Evolutionary conservation across 2,329 filamentous ascomycete genomes (phyloP), one percentile per base, ranked within the genome.

Genomic region (Sporothrix luriei): DNA sequence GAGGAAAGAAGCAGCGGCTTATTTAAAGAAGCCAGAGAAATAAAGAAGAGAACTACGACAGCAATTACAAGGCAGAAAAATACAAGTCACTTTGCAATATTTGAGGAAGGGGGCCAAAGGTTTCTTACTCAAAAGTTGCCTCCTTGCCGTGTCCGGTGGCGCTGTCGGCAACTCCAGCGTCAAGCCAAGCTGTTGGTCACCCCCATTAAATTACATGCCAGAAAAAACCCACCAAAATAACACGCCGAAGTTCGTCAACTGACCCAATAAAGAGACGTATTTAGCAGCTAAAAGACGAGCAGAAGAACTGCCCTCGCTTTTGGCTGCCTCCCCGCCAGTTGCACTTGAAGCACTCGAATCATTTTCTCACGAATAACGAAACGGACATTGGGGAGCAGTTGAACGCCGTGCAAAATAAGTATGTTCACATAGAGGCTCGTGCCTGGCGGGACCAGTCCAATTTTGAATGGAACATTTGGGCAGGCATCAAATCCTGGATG

Each of bases 111-210:
- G 62, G 48, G 48, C 11, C 10, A 26, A 43, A 21, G 62, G 48
- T 51, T 43, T 61, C 55, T 43, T 43, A 64, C 43, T 43, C 40
- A 64, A 57, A 67, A 67, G 38, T 24, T 67, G 65, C 52, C 64
- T 66, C 51, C 52, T 38, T 61, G 43, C 66, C 54, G 55, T 54
- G 55, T 64, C 55, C 67, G 67, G 54, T 46, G 67, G 67, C 67
- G 67, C 67, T 68, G 38, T 48, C 67, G 55, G 55, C 46, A 68
- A 62, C 43, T 62, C 29, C 33, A 59, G 24, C 5, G 29, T 24
- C 40, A 68, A 57, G 29, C 21, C 16, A 57, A 21, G 2, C 49
- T 40, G 24, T 38, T 38, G 38, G 21, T 21, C 57, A 24, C 38
- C 55, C 55, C 57, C 38, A 46, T 21, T 62, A 46, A 43, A 46